A percentile compares a stretch with the other conserved stretches of the same genome.
Evolutionary conservation across 2,329 filamentous ascomycete species (phyloP).

Genomic region (Gliomastix tumulicola): DNA sequence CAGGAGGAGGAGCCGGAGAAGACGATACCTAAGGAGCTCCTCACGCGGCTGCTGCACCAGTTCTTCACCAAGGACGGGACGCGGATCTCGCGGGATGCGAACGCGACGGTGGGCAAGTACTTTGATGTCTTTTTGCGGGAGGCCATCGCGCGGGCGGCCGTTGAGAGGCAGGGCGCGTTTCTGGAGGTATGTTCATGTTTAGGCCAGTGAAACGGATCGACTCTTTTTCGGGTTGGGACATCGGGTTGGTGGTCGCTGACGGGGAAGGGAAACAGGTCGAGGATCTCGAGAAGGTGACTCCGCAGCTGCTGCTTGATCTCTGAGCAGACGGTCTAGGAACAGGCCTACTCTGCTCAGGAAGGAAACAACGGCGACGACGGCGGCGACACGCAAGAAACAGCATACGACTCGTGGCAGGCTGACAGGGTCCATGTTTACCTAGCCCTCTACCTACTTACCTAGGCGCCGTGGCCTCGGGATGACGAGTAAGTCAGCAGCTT

Average conservation of each 20-base stretch:
- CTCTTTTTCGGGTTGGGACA: background rate
- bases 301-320: constrained; percentile 81
- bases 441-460: too few species aligned
- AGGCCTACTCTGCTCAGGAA: too few species aligned
- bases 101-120: constrained; percentile 72
- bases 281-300: constrained; percentile 81
- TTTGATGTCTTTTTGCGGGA: constrained; percentile 88
- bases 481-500: too few species aligned
- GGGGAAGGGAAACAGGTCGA: constrained; percentile 52
- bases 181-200: constrained; percentile 67
- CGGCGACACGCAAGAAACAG: too few species aligned
- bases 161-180: constrained; percentile 63
- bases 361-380: too few species aligned
- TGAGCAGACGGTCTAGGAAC: too few species aligned
- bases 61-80: constrained; percentile 68
- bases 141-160: constrained; percentile 71
- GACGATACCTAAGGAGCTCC: constrained; percentile 63
- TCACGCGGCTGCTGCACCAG: constrained; percentile 72
- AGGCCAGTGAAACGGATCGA: too few species aligned
- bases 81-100: constrained; percentile 70
- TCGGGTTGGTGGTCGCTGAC: constrained; percentile 9
- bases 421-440: too few species aligned
- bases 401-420: too few species aligned
- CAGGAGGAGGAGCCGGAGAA: constrained; percentile 29
- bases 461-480: too few species aligned